A percentile compares a stretch with the other conserved stretches of the same genome.
These are phyloP conservation scores for Fomitopsis pinicola DNA, from an alignment of 1,284 basidiomycete genomes.

Conservation along the genomic window DNA sequence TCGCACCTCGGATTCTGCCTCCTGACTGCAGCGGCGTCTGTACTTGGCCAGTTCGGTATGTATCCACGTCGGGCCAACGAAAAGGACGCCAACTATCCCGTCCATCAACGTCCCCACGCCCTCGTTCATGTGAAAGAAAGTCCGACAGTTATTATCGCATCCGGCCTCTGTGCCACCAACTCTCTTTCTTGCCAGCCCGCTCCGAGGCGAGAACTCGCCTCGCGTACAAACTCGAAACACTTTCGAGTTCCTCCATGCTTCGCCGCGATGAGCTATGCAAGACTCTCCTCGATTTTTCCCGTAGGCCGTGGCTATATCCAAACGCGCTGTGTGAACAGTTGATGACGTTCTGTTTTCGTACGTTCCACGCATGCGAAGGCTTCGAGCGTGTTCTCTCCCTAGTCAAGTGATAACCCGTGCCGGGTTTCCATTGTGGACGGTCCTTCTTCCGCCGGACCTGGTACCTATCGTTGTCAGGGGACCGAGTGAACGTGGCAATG, in stretches of 20 bases:
- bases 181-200: background rate
- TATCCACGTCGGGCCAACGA: background rate
- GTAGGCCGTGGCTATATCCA: background rate
- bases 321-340: background rate
- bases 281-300: background rate
- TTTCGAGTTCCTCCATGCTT: background rate
- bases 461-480: background rate
- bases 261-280: background rate
- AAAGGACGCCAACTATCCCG: background rate
- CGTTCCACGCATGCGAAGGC: background rate
- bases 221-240: background rate
- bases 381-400: background rate
- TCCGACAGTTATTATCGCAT: background rate
- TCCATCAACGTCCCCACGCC: background rate
- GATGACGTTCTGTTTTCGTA: background rate
- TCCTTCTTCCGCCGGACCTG: background rate
- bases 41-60: background rate
- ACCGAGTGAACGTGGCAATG: background rate
- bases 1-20: background rate
- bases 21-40: background rate
- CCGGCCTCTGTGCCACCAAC: background rate
- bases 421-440: background rate
- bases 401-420: background rate
- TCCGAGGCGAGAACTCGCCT: background rate
- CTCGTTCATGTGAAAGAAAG: background rate